These are phyloP conservation scores for Xylaria hypoxylon DNA, from an alignment of 2,329 filamentous ascomycete genomes.

Conservation along the genomic window DNA sequence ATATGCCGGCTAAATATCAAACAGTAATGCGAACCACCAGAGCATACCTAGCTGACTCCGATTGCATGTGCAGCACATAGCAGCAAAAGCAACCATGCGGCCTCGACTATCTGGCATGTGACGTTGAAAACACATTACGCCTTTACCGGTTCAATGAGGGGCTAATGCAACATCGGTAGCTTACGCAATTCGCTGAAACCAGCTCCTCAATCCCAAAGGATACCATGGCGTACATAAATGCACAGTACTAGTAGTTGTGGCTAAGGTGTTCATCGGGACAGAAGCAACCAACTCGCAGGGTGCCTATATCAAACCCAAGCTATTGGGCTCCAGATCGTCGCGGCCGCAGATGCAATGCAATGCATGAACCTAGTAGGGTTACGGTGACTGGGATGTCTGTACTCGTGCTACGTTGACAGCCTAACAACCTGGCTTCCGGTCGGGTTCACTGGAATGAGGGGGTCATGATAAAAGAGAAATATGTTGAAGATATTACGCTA, in stretches of 20 bases:
- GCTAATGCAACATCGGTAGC: background rate
- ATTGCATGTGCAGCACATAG: background rate
- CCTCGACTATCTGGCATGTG: constrained; percentile 17
- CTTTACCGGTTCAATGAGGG: constrained; percentile 2
- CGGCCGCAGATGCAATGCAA: constrained; percentile 14
- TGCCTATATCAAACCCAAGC: background rate
- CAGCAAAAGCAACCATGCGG: constrained; percentile 11
- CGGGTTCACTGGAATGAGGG: background rate
- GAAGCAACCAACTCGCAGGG: constrained; percentile 1
- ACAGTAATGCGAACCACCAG: no score
- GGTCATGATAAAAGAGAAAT: background rate
- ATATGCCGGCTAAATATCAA: no score
- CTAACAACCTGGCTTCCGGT: background rate
- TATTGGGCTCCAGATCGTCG: constrained; percentile 10
- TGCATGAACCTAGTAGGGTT: background rate
- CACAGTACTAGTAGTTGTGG: background rate
- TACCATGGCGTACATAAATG: background rate
- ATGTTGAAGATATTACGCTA: background rate
- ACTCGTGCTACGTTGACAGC: background rate
- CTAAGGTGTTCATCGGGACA: background rate
- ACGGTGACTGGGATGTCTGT: background rate
- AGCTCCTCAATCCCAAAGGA: background rate
- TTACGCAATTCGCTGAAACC: no score
- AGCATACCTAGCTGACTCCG: background rate
- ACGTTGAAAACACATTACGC: background rate